phyloP scores from a whole-genome alignment of 768 basidiomycete species.

The Cystofilobasidium macerans region DNA sequence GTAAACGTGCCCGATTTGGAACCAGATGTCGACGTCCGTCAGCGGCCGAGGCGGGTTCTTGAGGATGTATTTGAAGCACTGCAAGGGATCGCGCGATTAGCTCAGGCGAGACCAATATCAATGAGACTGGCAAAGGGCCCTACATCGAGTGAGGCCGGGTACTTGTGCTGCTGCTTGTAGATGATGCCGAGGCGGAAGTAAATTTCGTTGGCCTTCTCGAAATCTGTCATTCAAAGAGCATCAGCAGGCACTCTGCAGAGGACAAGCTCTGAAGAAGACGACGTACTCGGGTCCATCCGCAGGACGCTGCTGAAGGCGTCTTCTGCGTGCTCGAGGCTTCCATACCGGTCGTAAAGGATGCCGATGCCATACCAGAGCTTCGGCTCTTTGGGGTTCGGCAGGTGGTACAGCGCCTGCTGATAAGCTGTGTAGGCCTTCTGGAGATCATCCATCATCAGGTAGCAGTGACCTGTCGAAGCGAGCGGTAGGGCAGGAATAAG shows the following conservation, averaged over 20 bases:
- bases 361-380: conserved; percentile 99
- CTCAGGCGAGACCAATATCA: too few species aligned
- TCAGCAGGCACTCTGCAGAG: conserved; percentile 2
- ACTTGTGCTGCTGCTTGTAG: conserved; percentile 97
- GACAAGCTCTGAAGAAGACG: neutral
- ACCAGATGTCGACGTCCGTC: conserved; percentile 97
- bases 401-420: conserved; percentile 90
- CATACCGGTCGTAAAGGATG: conserved; percentile 96
- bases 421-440: conserved; percentile 98
- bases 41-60: conserved; percentile 90
- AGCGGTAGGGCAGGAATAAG: neutral
- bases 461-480: conserved; percentile 64
- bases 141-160: conserved; percentile 61
- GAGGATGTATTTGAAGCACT: conserved; percentile 91
- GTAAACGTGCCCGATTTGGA: conserved; percentile 97
- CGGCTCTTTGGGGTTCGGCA: conserved; percentile 95
- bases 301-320: conserved; percentile 95
- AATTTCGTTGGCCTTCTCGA: conserved; percentile 97
- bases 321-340: conserved; percentile 95
- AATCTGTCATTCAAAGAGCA: conserved; percentile 47
- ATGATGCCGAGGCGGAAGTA: conserved; percentile 97
- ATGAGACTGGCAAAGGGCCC: conserved; percentile 15
- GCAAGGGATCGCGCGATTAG: neutral
- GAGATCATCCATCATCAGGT: conserved; percentile 97
- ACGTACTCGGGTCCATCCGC: conserved; percentile 86